Percentiles rank a stretch among this genome's conserved stretches.
Conservation (phyloP, 2,329 filamentous ascomycete genomes). For the Cladosporium sp. region DNA sequence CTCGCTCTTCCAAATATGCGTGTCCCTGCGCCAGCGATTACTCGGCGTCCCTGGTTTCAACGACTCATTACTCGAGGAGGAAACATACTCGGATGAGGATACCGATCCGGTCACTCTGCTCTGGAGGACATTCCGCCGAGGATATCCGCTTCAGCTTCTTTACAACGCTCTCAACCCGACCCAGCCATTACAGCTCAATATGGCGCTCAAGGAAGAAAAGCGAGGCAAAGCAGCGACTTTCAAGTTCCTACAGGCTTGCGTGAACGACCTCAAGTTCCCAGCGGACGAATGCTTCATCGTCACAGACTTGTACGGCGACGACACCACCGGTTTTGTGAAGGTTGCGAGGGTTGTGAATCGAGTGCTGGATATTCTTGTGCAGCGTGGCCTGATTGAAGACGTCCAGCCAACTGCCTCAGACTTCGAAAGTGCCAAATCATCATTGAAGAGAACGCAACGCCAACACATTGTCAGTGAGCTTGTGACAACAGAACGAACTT, state of each 20-base stretch:
- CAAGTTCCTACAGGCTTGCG: constrained; percentile 86
- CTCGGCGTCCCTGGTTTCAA: constrained; percentile 81
- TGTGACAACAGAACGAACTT: constrained; percentile 93
- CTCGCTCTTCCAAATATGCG: constrained; percentile 93
- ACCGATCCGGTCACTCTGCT: constrained; percentile 83
- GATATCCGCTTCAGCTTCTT: constrained; percentile 78
- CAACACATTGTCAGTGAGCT: constrained; percentile 90
- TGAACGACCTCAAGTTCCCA: constrained; percentile 74
- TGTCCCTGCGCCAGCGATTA: constrained; percentile 76
- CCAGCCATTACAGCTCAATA: constrained; percentile 51
- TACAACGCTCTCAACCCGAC: constrained; percentile 80
- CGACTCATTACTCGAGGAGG: constrained; percentile 66
- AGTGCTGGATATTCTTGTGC: constrained; percentile 80
- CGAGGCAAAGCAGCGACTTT: constrained; percentile 83
- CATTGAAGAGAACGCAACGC: constrained; percentile 61
- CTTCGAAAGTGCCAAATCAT: constrained; percentile 44
- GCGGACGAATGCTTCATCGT: constrained; percentile 86
- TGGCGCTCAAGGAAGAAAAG: constrained; percentile 62
- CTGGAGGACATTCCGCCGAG: constrained; percentile 81
- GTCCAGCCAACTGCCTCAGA: constrained; percentile 50
- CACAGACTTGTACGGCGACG: constrained; percentile 83
- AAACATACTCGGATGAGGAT: constrained; percentile 62
- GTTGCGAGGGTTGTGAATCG: constrained; percentile 89
- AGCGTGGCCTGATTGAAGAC: constrained; percentile 67
- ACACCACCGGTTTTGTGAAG: constrained; percentile 97